phyloP scores from a whole-genome alignment of 1,284 basidiomycete genomes.

The Cutaneotrichosporon cutaneum region DNA sequence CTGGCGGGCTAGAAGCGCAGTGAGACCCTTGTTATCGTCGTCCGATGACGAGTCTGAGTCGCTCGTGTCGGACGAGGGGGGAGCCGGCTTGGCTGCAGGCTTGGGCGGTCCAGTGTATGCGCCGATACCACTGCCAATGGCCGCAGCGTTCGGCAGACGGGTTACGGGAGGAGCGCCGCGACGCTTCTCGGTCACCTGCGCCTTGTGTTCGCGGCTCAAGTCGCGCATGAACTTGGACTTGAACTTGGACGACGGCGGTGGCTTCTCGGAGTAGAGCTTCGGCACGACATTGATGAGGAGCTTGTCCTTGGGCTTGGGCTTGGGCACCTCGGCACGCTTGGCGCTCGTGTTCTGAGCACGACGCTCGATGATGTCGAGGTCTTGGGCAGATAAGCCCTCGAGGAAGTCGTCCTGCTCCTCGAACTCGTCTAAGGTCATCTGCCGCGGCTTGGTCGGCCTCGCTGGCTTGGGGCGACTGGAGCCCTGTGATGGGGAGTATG shows the following conservation, averaged over 20 bases:
- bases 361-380: conserved; percentile 47
- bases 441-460: conserved; percentile 20
- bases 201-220: conserved; percentile 36
- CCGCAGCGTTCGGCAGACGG: conserved; percentile 35
- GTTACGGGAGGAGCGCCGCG: conserved; percentile 21
- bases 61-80: conserved; percentile 39
- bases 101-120: conserved; percentile 37
- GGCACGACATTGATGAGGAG: conserved; percentile 44
- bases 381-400: conserved; percentile 36
- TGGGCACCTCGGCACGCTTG: conserved; percentile 4
- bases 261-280: conserved; percentile 24
- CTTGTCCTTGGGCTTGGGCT: conserved; percentile 25
- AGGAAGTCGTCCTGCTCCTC: conserved; percentile 43
- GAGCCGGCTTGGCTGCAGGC: conserved; percentile 17
- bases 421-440: conserved; percentile 34
- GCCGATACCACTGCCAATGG: conserved; percentile 42
- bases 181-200: conserved; percentile 13
- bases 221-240: conserved; percentile 47
- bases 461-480: not conserved
- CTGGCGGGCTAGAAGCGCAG: conserved; percentile 60
- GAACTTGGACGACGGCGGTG: conserved; percentile 28
- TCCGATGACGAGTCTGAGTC: conserved; percentile 55
- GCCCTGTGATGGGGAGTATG: conserved; percentile 14
- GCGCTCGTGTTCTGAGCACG: conserved; percentile 30
- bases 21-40: conserved; percentile 60